A percentile compares a stretch with the other conserved stretches of the same genome.
phyloP scores from a whole-genome alignment of 352 stramenopile genomes.

The Pythium biforme region DNA sequence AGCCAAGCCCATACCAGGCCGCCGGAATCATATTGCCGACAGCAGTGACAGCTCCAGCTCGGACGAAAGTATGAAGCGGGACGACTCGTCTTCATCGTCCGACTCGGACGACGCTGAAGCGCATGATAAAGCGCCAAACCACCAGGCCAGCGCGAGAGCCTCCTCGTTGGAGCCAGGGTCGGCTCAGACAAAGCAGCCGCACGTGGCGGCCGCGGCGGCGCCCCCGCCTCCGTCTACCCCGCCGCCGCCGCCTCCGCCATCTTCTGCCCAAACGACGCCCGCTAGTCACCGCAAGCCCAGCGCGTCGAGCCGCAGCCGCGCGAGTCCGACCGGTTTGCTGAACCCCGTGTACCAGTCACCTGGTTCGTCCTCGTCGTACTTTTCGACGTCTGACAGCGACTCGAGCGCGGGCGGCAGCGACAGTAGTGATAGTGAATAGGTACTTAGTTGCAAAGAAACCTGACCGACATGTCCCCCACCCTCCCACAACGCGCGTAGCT shows the following conservation, averaged over 20 bases:
- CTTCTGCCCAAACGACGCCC: constrained; percentile 11
- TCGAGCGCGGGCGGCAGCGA: constrained; percentile 46
- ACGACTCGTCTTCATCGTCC: constrained; percentile 23
- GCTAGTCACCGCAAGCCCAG: constrained; percentile 7
- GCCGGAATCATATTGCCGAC: constrained; percentile 28
- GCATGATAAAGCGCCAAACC: background rate
- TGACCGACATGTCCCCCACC: too few relatives aligned
- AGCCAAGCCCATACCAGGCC: background rate
- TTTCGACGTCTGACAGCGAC: constrained; percentile 77
- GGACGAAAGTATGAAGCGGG: constrained; percentile 41
- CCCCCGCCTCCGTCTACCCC: constrained; percentile 26
- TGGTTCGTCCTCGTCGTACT: constrained; percentile 71
- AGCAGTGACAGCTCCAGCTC: constrained; percentile 73
- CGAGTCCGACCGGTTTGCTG: constrained; percentile 32
- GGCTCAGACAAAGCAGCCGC: background rate
- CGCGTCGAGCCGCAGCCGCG: background rate
- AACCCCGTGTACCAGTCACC: constrained; percentile 65
- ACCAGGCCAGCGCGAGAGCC: background rate
- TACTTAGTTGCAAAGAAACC: too few relatives aligned
- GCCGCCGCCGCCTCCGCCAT: constrained; percentile 16
- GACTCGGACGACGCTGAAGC: constrained; percentile 15
- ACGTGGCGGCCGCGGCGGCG: constrained; percentile 1
- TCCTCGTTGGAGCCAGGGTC: background rate
- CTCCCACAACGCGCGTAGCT: too few relatives aligned
- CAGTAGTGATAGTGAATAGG: constrained; percentile 42